A percentile compares a stretch with the other conserved stretches of the same genome.
These are phyloP conservation scores for Hemerocallis citrina DNA, from an alignment of 106 monocot genomes.

Conservation along the genomic window DNA sequence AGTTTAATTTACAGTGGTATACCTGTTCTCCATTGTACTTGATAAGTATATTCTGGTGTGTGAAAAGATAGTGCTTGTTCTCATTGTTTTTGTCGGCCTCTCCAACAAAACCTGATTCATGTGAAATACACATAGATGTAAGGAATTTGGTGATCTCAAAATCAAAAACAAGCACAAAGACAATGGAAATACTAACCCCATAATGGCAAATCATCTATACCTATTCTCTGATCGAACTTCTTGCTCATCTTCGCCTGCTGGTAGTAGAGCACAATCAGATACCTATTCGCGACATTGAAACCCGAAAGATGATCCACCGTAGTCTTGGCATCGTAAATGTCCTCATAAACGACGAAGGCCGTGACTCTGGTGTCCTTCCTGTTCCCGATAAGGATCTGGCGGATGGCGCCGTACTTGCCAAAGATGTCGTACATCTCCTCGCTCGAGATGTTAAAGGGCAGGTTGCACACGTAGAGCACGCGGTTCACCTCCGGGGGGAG, in stretches of 20 bases:
- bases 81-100: too few species aligned
- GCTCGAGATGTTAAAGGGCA: constrained; percentile 99
- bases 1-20: too few species aligned
- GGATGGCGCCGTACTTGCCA: constrained; percentile 97
- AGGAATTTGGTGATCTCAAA: too few species aligned
- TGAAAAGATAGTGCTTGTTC: too few species aligned
- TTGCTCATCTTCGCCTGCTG: constrained; percentile 95
- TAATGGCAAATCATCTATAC: too few species aligned
- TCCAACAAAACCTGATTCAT: too few species aligned
- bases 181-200: too few species aligned
- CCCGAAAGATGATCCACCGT: constrained; percentile 96
- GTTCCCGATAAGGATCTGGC: constrained; percentile 90
- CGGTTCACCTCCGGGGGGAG: constrained; percentile 97
- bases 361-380: constrained; percentile 93
- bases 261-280: constrained; percentile 97
- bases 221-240: constrained; percentile 85
- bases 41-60: too few species aligned
- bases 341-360: constrained; percentile 98
- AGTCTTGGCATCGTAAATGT: constrained; percentile 99
- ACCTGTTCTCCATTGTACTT: too few species aligned
- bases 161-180: too few species aligned
- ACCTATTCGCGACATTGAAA: constrained; percentile 96
- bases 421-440: constrained; percentile 99
- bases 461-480: constrained; percentile 93
- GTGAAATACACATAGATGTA: too few species aligned